phyloP scores from a whole-genome alignment of 768 basidiomycete species.

The Russula olivacea region DNA sequence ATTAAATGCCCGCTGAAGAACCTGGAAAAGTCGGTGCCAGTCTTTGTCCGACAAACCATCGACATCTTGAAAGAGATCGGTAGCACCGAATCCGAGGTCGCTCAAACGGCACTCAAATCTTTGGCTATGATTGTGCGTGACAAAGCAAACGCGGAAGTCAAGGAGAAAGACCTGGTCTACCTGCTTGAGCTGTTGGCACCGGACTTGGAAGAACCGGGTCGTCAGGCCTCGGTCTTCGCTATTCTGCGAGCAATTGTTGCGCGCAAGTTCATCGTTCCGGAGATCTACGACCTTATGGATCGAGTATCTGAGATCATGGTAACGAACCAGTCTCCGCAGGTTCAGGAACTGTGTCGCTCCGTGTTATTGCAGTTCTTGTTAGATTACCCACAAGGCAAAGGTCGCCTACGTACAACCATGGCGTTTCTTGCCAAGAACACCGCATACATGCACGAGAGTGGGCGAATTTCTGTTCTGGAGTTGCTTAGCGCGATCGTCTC shows the following conservation, averaged over 20 bases:
- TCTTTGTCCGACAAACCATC: constrained; percentile 79
- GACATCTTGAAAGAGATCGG: constrained; percentile 77
- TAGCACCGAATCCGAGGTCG: constrained; percentile 83
- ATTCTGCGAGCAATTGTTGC: constrained; percentile 87
- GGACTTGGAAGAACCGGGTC: constrained; percentile 82
- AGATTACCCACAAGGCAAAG: constrained; percentile 95
- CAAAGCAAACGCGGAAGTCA: constrained; percentile 69
- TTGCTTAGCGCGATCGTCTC: constrained; percentile 74
- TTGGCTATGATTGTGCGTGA: constrained; percentile 89
- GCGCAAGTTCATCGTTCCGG: constrained; percentile 88
- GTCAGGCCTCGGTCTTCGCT: constrained; percentile 82
- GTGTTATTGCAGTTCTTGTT: constrained; percentile 90
- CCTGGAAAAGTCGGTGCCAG: constrained; percentile 68
- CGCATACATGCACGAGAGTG: constrained; percentile 84
- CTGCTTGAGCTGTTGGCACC: constrained; percentile 82
- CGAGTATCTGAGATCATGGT: constrained; percentile 88
- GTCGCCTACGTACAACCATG: constrained; percentile 82
- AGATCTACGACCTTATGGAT: constrained; percentile 97
- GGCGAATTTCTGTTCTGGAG: constrained; percentile 91
- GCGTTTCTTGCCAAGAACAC: constrained; percentile 89
- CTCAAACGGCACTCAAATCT: constrained; percentile 82
- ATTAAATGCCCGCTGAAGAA: constrained; percentile 77
- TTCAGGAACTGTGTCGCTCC: constrained; percentile 87
- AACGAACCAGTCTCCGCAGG: constrained; percentile 83
- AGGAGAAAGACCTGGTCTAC: constrained; percentile 84